Evolutionary conservation across 2,329 filamentous ascomycete species (phyloP), one percentile per base, ranked within the genome.

Genomic region (Trichoderma koningii): DNA sequence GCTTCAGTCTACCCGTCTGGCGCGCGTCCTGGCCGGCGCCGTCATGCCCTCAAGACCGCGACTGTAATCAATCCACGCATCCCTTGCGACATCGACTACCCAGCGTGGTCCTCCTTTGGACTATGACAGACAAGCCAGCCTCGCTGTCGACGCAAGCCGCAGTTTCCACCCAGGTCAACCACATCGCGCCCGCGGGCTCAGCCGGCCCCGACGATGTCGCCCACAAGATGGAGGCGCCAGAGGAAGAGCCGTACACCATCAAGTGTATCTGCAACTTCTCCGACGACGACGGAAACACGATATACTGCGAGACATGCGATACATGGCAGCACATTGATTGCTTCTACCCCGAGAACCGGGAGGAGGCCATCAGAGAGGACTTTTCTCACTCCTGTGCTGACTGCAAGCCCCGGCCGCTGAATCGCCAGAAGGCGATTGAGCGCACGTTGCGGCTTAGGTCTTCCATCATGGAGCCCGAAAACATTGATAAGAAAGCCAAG

Each of bases 291-390:
- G 95, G 95, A 78, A 94, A 92, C 78, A 99, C 95, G 66, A 96
- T 99, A 68, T 92, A 93, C 78, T 99, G 95, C 83, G 95, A 98
- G 76, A 87, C 84, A 66, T 99, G 95, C 83, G 91, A 97, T 76
- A 95, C 93, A 56, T 99, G 95, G 95, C 95, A 99, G 79, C 95
- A 99, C 78, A 96, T 97, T 72, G 89, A 93, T 75, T 99, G 95
- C 79, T 98, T 96, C 79, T 98, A 98, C 76, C 86, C 86, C 23
- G 77, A 86, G 69, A 91, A 92, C 71, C 85, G 87, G 74, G 85
- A 88, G 76, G 83, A 91, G 82, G 84, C 90, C 79, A 79, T 93
- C 76, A 78, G 89, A 81, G 83, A 86, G 66, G 84, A 87, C 71
- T 90, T 89, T 72, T 83, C 91, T 64, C 94, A 99, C 80, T 92